Evolutionary conservation across 768 basidiomycete species (phyloP).

Genomic region (Serendipita sp.): DNA sequence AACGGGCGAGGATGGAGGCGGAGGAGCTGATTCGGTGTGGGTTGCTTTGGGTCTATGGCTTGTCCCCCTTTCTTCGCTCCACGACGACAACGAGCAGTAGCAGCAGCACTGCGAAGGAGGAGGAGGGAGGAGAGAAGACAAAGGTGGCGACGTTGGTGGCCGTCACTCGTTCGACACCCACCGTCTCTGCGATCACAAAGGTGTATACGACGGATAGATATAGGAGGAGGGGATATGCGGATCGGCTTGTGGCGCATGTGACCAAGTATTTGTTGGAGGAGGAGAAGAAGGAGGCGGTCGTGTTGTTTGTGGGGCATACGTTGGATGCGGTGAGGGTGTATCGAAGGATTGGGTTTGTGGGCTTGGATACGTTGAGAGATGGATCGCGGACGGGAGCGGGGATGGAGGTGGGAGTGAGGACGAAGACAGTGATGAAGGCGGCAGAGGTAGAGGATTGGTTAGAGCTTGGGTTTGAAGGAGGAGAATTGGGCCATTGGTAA

Average conservation of each 20-base stretch:
- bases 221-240: neutral
- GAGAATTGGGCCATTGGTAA: constrained; percentile 51
- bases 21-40: neutral
- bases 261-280: neutral
- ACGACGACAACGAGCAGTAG: neutral
- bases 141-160: neutral
- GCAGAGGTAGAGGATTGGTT: constrained; percentile 37
- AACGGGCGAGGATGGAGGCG: neutral
- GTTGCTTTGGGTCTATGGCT: neutral
- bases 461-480: constrained; percentile 46
- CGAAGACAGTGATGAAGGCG: neutral
- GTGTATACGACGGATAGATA: neutral
- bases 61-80: neutral
- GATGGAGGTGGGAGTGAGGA: neutral
- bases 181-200: constrained; percentile 4
- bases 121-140: neutral
- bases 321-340: constrained; percentile 42
- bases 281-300: constrained; percentile 26
- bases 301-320: constrained; percentile 54
- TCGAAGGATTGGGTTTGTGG: constrained; percentile 48
- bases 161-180: constrained; percentile 2
- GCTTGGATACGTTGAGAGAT: constrained; percentile 24
- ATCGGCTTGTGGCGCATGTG: constrained; percentile 4
- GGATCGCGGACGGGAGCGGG: neutral
- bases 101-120: neutral